Conservation (phyloP, 2,329 filamentous ascomycete species). For the Macrophomina pseudophaseolina region DNA sequence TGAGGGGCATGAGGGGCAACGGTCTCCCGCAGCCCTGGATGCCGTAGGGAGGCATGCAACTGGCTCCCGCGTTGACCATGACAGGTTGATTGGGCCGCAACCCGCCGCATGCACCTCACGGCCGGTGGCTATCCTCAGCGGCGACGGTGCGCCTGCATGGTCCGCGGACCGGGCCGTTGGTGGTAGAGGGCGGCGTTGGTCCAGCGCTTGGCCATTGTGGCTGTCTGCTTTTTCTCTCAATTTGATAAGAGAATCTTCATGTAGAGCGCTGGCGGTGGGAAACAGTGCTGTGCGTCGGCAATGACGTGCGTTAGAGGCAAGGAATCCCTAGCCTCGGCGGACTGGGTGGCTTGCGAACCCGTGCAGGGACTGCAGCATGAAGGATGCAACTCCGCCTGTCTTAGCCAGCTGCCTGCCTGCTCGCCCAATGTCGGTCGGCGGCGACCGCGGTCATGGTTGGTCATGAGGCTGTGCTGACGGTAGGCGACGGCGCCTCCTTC, state of each 20-base stretch:
- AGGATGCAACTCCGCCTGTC: not conserved
- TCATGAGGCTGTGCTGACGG: not conserved
- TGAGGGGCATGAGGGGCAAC: conserved; percentile 17
- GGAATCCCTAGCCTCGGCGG: not conserved
- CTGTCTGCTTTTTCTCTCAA: conserved; percentile 7
- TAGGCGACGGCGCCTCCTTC: not conserved
- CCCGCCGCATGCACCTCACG: not conserved
- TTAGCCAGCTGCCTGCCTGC: not conserved
- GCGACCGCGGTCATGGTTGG: not conserved
- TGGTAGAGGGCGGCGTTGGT: not conserved
- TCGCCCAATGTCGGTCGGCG: not conserved
- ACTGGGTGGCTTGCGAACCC: conserved; percentile 9
- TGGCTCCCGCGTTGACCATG: not conserved
- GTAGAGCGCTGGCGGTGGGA: conserved; percentile 5
- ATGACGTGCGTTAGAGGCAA: conserved; percentile 22
- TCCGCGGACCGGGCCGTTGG: conserved; percentile 10
- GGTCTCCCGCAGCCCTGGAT: not conserved
- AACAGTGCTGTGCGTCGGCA: conserved; percentile 10
- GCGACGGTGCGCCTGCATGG: conserved; percentile 1
- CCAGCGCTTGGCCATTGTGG: conserved; percentile 4
- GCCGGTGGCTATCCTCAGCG: not conserved
- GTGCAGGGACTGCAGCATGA: conserved; percentile 7
- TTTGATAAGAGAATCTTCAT: conserved; percentile 16
- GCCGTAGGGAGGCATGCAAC: not conserved
- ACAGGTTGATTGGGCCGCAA: conserved; percentile 16